These are phyloP conservation scores for Phytopythium cucurbitacearum DNA, from an alignment of 352 stramenopile species.

Conservation along the genomic window DNA sequence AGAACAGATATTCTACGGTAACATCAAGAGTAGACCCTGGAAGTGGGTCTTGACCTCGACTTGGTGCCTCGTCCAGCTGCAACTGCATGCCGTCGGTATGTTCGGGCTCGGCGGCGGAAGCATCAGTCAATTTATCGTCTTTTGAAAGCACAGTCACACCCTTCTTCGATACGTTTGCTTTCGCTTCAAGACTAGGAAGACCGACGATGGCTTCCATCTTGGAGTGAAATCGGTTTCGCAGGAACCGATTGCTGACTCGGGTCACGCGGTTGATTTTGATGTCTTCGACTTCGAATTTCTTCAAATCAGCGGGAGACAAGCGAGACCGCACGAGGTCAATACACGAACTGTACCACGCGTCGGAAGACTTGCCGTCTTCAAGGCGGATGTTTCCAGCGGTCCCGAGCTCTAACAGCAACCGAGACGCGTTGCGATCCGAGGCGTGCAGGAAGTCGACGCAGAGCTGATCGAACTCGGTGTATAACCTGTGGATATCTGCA, in stretches of 20 bases:
- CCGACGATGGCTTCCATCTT: conserved; percentile 74
- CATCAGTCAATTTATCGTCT: conserved; percentile 6
- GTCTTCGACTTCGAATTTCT: conserved; percentile 47
- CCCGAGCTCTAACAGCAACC: conserved; percentile 86
- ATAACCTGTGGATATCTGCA: conserved; percentile 40
- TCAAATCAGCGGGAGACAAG: conserved; percentile 53
- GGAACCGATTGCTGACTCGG: conserved; percentile 85
- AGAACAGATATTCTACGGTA: conserved; percentile 83
- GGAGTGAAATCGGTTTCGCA: conserved; percentile 85
- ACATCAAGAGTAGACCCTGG: conserved; percentile 38
- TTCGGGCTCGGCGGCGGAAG: too few relatives aligned
- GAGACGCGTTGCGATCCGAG: conserved; percentile 71
- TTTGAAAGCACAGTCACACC: conserved; percentile 50
- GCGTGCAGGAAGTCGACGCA: conserved; percentile 13
- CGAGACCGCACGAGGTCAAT: conserved; percentile 78
- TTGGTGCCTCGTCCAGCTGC: not conserved
- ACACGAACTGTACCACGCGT: conserved; percentile 85
- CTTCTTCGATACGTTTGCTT: conserved; percentile 82
- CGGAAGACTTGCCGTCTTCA: conserved; percentile 76
- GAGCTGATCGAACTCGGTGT: conserved; percentile 56
- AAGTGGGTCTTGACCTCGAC: conserved; percentile 9
- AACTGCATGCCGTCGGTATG: too few relatives aligned
- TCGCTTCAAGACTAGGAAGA: conserved; percentile 51
- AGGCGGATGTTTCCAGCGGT: conserved; percentile 90
- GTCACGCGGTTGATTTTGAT: conserved; percentile 81